Evolutionary conservation across 2,329 filamentous ascomycete genomes (phyloP), one percentile per base, ranked within the genome.

Genomic region (Fusarium sp.): DNA sequence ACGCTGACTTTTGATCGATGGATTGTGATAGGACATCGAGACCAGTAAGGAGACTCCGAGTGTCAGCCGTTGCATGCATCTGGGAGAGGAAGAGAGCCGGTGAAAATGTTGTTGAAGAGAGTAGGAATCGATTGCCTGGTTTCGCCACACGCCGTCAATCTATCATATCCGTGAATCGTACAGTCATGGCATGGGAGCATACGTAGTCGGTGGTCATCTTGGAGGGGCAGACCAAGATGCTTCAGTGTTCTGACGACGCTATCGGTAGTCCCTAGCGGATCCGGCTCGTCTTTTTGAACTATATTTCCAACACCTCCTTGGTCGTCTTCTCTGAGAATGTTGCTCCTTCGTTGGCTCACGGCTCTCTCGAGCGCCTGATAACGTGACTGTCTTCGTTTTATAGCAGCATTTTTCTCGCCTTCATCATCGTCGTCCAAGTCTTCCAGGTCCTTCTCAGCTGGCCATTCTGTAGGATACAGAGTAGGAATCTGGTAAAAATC

Each of bases 1-100:
- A 98, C 0, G 95, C 96, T 0, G 95, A 98, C 82, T 99, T 99
- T 83, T 98, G 94, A 78, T 98, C 96, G 78, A 99, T 99, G 2
- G 95, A 98, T 70, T 90, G 90, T 24, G 95, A 96, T 26, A 99
- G 89, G 66, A 93, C 91, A 75, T 97, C 93, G 26, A 99, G 89
- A 7, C 96, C 97, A 54, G 90, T 87, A 18, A 97, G 86, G 3
- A 99, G 86, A 50, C 91, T 90, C 75, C 94, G 89, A 2, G 95
- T 97, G 61, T 95, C 95, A 61, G 93, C 95, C 53, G 91, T 89
- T 67, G 93, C 91, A 81, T 99, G 97, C 73, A 97, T 92, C 81
- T 98, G 94, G 1, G 95, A 96, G 18, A 99, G 88, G 81, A 98
- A 99, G 13, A 97, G 86, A 7, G 93, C 91, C 5, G 96, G 96